A percentile compares a stretch with the other conserved stretches of the same genome.
phyloP scores from a whole-genome alignment of 129 eudicot species.

The Daucus carota region DH1_v3.0 NC_030388.2:3247001-3247500 shows the following conservation, averaged over 20 bases:
- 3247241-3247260: neutral
- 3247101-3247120: neutral
- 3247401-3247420: neutral
- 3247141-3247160: neutral
- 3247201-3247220: neutral
- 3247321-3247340: neutral
- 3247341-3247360: neutral
- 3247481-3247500: neutral
- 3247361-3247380: neutral
- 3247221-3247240: too few species aligned
- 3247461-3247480: neutral
- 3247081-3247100: neutral
- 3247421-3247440: neutral
- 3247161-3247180: too few species aligned
- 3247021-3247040: neutral
- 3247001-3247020: neutral
- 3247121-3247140: too few species aligned
- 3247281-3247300: neutral
- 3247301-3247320: neutral
- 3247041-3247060: neutral
- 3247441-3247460: neutral
- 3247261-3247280: neutral
- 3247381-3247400: neutral
- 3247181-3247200: too few species aligned
- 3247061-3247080: too few species aligned